These are phyloP conservation scores for Telopea speciosissima DNA, from an alignment of 177 flowering plant genomes.

Conservation along the genomic window DNA sequence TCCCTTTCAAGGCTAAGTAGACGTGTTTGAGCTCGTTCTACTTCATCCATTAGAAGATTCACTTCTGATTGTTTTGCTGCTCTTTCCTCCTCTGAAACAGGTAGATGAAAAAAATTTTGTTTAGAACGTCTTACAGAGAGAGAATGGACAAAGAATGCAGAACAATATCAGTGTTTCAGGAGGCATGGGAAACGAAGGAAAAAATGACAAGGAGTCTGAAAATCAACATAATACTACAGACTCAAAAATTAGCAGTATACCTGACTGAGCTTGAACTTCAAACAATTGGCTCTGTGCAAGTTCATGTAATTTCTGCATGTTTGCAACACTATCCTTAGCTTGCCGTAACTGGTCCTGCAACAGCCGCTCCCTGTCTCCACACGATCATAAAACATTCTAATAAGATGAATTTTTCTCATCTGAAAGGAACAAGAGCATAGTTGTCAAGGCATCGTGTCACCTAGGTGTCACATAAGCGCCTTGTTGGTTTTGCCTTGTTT, in stretches of 20 bases:
- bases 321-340: constrained; percentile 89
- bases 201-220: not conserved
- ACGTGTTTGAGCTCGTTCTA: constrained; percentile 90
- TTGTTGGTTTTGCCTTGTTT: no score
- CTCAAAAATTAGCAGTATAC: constrained; percentile 23
- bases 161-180: not conserved
- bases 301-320: constrained; percentile 90
- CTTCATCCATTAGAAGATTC: constrained; percentile 94
- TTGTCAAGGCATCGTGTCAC: no score
- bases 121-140: not conserved
- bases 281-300: constrained; percentile 94
- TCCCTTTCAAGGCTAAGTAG: constrained; percentile 91
- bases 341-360: constrained; percentile 93
- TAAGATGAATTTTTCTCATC: not conserved
- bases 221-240: not conserved
- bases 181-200: not conserved
- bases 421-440: not conserved
- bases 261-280: constrained; percentile 95
- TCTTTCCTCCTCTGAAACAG: constrained; percentile 78
- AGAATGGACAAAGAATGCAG: not conserved
- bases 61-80: constrained; percentile 95
- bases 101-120: constrained; percentile 2
- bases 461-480: no score
- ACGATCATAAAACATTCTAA: constrained; percentile 16
- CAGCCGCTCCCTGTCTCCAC: constrained; percentile 54